phyloP scores from a whole-genome alignment of 2,329 filamentous ascomycete genomes.

The Metarhizium sp. region DNA sequence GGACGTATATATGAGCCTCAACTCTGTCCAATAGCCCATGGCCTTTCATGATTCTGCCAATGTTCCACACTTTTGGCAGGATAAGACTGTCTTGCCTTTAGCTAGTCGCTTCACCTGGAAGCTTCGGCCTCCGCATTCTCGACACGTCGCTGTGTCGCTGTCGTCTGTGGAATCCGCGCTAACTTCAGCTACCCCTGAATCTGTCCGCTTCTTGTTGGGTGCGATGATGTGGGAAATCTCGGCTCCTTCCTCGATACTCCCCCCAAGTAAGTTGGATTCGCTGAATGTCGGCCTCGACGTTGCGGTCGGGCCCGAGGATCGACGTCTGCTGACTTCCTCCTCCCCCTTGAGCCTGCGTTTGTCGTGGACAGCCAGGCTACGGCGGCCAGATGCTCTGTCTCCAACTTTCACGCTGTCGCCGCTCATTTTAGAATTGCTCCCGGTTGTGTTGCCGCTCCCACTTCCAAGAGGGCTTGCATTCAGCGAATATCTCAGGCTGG shows the following conservation, averaged over 20 bases:
- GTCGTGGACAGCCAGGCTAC: constrained; percentile 21
- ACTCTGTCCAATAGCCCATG: neutral
- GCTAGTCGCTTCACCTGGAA: constrained; percentile 3
- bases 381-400: constrained; percentile 19
- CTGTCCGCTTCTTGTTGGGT: constrained; percentile 20
- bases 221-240: constrained; percentile 5
- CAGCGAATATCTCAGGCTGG: constrained; percentile 22
- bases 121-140: constrained; percentile 5
- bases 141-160: constrained; percentile 6
- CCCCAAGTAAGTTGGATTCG: constrained; percentile 12
- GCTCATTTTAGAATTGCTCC: constrained; percentile 16
- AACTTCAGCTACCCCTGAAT: constrained; percentile 24
- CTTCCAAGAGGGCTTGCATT: constrained; percentile 14
- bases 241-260: constrained; percentile 11
- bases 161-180: constrained; percentile 17
- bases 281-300: constrained; percentile 11
- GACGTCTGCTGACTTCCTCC: constrained; percentile 18
- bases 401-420: constrained; percentile 21
- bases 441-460: constrained; percentile 4
- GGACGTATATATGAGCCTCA: neutral
- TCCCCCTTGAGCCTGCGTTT: constrained; percentile 15
- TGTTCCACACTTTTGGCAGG: constrained; percentile 7
- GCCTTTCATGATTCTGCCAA: neutral
- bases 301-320: constrained; percentile 18
- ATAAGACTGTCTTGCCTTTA: constrained; percentile 6